Base-by-base conservation (phyloP, 2,329 filamentous ascomycete genomes). In the Aureobasidium vineae region DNA sequence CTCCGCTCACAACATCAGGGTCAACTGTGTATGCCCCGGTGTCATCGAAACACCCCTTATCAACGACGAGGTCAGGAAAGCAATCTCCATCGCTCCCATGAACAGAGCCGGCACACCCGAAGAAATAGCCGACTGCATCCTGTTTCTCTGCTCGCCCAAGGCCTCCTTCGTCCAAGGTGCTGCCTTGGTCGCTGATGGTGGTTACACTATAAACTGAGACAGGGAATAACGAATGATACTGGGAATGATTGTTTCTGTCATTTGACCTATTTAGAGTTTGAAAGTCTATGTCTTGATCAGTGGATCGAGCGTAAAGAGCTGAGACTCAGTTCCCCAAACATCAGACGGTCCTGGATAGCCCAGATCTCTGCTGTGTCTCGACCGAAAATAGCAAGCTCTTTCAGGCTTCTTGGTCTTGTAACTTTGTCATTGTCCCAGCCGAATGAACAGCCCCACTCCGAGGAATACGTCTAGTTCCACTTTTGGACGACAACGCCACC, bases 401-500 rank as follows among this genome's bases (percentile, higher is more conserved):
- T 21, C 19, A 31, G 5, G 13, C 40, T 45, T 15, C 40, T 19
- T 40, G 19, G 3, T 28, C 6, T 21, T 13, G n/a, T 1, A 23
- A 36, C 8, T 26, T 23, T 16, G 11, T 15, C 15, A 47, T 38
- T 23, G 8, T 41, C n/a, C 28, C 6, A 16, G 5, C 15, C 33
- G 28, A 21, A 21, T 28, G 23, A 7, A n/a, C 47, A 31, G 16
- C 10, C 16, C 26, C 15, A 21, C n/a, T 50, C 43, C 8, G 5
- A 19, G 15, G 36, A n/a, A 36, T 31, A 40, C 8, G 31, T 47
- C 49, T 70, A 79, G 64, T 72, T 80, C 83, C 83, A 85, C 74
- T 84, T 84, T 73, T 85, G 83, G 67, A 84, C 82, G 40, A 85
- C 80, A n/a, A 82, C 81, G 1, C 82, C 82, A 28, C 83, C 83